Base-by-base conservation (phyloP, 2,329 filamentous ascomycete genomes). In the Chrysoporthe austroafricana region DNA sequence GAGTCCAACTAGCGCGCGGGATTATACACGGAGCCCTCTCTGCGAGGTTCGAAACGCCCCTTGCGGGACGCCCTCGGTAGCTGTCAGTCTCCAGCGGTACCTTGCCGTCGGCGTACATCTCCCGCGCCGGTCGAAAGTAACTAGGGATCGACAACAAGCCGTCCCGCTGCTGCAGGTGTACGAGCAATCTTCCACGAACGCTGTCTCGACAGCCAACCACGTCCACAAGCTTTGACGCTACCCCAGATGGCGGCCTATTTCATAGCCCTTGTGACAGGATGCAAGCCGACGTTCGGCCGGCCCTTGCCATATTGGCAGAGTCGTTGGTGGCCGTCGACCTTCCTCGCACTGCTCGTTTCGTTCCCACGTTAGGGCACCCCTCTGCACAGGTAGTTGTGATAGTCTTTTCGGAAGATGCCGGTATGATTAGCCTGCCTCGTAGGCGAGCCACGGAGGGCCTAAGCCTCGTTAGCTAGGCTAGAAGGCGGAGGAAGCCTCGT, bases 401-500 rank as follows among this genome's bases (percentile, higher is more conserved):
- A n/a, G 54, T 39, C 54, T 39, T 34, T 57, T 54, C 8, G 18
- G 34, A 57, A 13, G 32, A 57, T 11, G 50, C 50, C 50, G 50
- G 50, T 4, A 52, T 11, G 1, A 52, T 52, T 52, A 52, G 50
- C 50, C 32, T 21, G 50, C 32, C 11, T 52, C 50, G 21, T 52
- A 52, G 50, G 50, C 50, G 50, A 52, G 21, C 50, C 21, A 52
- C 14, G 21, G 4, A 13, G 32, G 34, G 21, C 42, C 16, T 26
- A 46, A 13, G 64, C 62, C 32, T 59, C 7, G 11, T 54, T 52
- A 63, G 11, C 50, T 56, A 48, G 43, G n/a, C 56, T 44, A 54
- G 63, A 67, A 11, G n/a, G 44, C 39, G 34, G 48, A 44, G 52
- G 44, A 68, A 36, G 42, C 36, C 52, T 58, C 65, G 13, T 63